phyloP scores from a whole-genome alignment of 345 rosid species.

The Citrus hindsii region DNA sequence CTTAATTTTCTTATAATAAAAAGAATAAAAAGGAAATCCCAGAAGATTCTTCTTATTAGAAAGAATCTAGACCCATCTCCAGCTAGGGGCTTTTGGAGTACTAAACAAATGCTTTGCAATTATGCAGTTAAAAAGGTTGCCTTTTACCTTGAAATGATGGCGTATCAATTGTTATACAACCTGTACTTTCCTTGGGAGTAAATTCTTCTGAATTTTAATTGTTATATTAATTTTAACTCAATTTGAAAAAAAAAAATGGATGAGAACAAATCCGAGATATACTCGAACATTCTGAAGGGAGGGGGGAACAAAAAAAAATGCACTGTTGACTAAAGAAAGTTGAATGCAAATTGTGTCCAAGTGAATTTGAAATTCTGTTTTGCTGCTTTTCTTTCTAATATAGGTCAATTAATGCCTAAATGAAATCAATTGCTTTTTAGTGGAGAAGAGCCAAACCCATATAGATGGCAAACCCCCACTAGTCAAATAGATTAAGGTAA shows the following conservation, averaged over 20 bases:
- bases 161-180: not conserved
- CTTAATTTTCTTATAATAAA: too few relatives aligned
- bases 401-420: not conserved
- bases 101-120: not conserved
- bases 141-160: not conserved
- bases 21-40: too few relatives aligned
- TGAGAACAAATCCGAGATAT: too few relatives aligned
- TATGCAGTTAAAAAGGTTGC: not conserved
- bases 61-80: not conserved
- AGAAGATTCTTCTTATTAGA: too few relatives aligned
- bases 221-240: too few relatives aligned
- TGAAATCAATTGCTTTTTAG: not conserved
- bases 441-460: slow-evolving; percentile 24
- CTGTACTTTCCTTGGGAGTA: not conserved
- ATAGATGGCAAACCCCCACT: not conserved
- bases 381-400: too few relatives aligned
- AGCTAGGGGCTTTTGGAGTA: not conserved
- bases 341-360: slow-evolving; percentile 6
- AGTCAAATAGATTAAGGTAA: not conserved
- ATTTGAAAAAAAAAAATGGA: too few relatives aligned
- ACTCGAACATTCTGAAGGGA: too few relatives aligned
- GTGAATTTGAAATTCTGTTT: not conserved
- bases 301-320: too few relatives aligned
- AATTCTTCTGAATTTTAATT: too few relatives aligned
- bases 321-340: not conserved